phyloP scores from a whole-genome alignment of 1,284 basidiomycete species.

The Sanguinoderma infundibulare region DNA sequence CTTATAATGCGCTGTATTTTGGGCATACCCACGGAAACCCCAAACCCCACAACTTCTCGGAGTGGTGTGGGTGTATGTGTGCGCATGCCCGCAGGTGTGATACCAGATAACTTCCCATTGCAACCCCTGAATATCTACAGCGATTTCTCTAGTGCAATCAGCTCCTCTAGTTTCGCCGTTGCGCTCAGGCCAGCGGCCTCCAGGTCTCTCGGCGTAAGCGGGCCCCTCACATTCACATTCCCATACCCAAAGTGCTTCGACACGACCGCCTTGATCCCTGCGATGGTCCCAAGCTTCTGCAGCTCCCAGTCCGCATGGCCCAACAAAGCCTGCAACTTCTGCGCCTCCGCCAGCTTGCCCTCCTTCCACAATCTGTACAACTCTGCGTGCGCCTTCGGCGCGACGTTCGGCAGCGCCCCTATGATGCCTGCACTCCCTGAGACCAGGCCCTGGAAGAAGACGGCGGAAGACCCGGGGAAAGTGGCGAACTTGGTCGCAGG shows the following conservation, averaged over 20 bases:
- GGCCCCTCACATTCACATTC: constrained; percentile 56
- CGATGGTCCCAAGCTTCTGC: constrained; percentile 72
- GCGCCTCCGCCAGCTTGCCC: constrained; percentile 67
- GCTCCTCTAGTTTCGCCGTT: constrained; percentile 50
- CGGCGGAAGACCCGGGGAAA: constrained; percentile 68
- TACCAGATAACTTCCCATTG: too few relatives aligned
- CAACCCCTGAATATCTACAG: constrained; percentile 36
- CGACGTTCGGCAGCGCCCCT: constrained; percentile 77
- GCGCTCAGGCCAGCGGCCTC: constrained; percentile 41
- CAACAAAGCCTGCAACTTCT: constrained; percentile 70
- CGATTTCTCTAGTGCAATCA: constrained; percentile 67
- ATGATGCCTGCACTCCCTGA: constrained; percentile 75
- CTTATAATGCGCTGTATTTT: constrained; percentile 18
- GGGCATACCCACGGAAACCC: constrained; percentile 12
- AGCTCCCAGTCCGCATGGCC: constrained; percentile 78
- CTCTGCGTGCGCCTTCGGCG: constrained; percentile 73
- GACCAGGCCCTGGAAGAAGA: constrained; percentile 70
- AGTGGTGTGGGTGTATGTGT: background rate
- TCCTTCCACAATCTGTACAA: constrained; percentile 64
- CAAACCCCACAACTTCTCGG: too few relatives aligned
- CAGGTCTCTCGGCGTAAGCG: constrained; percentile 51
- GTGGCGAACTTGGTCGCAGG: constrained; percentile 59
- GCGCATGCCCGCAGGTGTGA: background rate
- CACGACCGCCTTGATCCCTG: constrained; percentile 73
- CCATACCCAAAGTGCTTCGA: constrained; percentile 76